Evolutionary conservation across 495 filamentous ascomycete species (phyloP), one percentile per base, ranked within the genome.

Genomic region (Rhypophila decipiens): DNA sequence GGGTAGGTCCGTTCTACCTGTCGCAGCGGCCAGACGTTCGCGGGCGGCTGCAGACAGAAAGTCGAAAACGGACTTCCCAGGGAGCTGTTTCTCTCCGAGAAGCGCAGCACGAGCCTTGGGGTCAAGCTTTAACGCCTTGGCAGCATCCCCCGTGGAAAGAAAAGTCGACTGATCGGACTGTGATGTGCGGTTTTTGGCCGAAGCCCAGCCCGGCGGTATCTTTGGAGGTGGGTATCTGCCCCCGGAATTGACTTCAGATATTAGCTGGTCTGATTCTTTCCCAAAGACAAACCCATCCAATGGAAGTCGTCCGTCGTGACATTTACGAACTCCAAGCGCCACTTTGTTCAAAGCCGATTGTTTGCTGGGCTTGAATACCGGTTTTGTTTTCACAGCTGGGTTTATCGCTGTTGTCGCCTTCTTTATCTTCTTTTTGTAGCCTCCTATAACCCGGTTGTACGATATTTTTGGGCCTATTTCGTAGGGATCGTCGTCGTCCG

Each of bases 401-500:
- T 89, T 89, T 4, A 62, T 61, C 10, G 73, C 39, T 5, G 75
- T 73, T 9, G 64, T 64, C 1, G 60, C 70, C 47, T 81, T 86
- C 56, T 85, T 88, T n/a, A n/a, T n/a, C 55, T 87, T 87, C 71
- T 89, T 91, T 61, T 88, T 94, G 42, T 90, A 86, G 3, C 85
- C 85, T 22, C 87, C 90, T 58, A 97, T 83, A 3, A 82, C 76
- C 39, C 81, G 75, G 55, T 88, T 95, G 63, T 95, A 96, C n/a
- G 85, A 87, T 60, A 95, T 90, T 57, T 82, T 82, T 7, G 93
- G 93, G 0, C 93, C 90, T 18, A 97, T 78, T 38, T 87, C 87
- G 66, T 96, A 97, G 0, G 87, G 87, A 57, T 97, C 94, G 58
- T 96, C 93, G 46, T 97, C 90, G 56, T 97, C 93, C n/a, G 93